These are phyloP conservation scores for Helianthus tuberosus DNA, from an alignment of 129 eudicot genomes.

Conservation along the genomic window DNA sequence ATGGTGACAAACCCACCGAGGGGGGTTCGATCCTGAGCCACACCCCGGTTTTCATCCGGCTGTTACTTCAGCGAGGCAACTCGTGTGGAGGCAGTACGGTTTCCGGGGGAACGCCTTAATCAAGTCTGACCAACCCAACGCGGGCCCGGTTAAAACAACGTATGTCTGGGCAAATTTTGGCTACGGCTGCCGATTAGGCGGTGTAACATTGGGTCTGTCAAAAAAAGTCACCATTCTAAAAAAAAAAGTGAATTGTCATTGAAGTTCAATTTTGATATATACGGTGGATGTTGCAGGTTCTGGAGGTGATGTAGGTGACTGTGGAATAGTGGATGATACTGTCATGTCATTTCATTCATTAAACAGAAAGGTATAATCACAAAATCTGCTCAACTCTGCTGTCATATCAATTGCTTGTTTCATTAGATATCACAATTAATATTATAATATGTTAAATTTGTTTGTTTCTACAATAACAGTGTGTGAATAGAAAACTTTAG, in stretches of 20 bases:
- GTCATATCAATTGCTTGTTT: conserved; percentile 27
- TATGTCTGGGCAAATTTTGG: no score
- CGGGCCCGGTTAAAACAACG: no score
- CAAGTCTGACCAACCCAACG: no score
- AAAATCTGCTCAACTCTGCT: conserved; percentile 19
- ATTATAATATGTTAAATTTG: background rate
- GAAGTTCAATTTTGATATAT: conserved; percentile 8
- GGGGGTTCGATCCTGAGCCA: no score
- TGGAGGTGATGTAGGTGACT: conserved; percentile 15
- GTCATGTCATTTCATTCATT: conserved; percentile 27
- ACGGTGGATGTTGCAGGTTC: conserved; percentile 14
- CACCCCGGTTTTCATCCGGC: no score
- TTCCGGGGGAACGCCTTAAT: no score
- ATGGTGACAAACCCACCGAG: no score
- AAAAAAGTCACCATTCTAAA: no score
- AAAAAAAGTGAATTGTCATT: background rate
- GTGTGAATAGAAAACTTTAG: conserved; percentile 11
- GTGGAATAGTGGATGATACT: background rate
- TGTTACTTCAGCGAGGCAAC: no score
- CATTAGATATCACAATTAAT: conserved; percentile 7
- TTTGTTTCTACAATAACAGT: conserved; percentile 19
- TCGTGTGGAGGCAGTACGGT: no score
- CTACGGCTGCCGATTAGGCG: no score
- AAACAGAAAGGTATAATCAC: conserved; percentile 27
- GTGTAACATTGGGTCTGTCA: no score